A percentile compares a stretch with the other conserved stretches of the same genome.
phyloP scores from a whole-genome alignment of 306 rosid species.

The Vicia sativa region DNA sequence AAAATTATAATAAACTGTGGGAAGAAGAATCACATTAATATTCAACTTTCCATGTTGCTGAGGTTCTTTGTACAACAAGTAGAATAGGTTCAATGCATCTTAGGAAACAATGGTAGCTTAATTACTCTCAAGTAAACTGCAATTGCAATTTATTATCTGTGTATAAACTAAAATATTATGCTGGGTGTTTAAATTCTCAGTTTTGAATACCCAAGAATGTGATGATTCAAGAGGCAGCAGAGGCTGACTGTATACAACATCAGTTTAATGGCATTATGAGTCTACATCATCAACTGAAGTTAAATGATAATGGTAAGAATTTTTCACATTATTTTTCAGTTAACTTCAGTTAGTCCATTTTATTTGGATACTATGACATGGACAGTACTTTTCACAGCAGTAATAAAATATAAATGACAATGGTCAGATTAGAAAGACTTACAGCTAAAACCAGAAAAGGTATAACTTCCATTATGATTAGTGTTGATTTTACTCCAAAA shows the following conservation, averaged over 20 bases:
- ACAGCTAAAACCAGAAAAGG: slow-evolving; percentile 96
- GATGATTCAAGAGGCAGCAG: slow-evolving; percentile 4
- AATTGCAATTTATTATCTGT: background rate
- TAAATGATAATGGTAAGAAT: background rate
- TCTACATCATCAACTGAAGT: slow-evolving; percentile 1
- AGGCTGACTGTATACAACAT: slow-evolving; percentile 11
- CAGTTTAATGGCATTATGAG: slow-evolving; percentile 19
- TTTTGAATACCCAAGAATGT: slow-evolving; percentile 4
- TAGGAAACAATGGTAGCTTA: slow-evolving; percentile 20
- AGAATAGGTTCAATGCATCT: background rate
- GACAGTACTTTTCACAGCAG: slow-evolving; percentile 5
- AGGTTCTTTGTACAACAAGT: background rate
- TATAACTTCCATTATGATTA: slow-evolving; percentile 96
- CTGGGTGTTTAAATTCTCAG: background rate
- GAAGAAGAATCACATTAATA: background rate
- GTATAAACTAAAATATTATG: background rate
- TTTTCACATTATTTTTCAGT: no score
- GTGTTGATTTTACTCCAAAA: slow-evolving; percentile 86
- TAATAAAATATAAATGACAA: slow-evolving; percentile 19
- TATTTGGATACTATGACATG: slow-evolving; percentile 8
- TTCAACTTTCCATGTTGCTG: slow-evolving; percentile 1
- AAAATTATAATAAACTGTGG: background rate
- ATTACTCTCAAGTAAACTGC: background rate
- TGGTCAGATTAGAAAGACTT: slow-evolving; percentile 48
- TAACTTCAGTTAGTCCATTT: background rate